These are phyloP conservation scores for Neoboletus subvelutipes DNA, from an alignment of 768 basidiomycete genomes.

Conservation along the genomic window DNA sequence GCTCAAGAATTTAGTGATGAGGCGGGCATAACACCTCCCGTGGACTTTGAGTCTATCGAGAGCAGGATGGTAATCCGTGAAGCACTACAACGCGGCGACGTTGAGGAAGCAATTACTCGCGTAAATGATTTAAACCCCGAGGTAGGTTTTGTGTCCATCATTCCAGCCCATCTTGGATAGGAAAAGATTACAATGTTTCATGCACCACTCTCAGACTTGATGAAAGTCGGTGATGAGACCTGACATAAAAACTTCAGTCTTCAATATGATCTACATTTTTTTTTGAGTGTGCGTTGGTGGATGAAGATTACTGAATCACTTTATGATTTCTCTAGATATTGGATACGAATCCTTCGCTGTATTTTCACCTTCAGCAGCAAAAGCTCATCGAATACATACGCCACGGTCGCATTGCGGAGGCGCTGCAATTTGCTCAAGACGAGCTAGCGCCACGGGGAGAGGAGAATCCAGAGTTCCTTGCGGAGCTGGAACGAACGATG, in stretches of 20 bases:
- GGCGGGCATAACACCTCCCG: conserved; percentile 69
- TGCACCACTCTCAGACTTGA: conserved; percentile 96
- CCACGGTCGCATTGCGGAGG: conserved; percentile 71
- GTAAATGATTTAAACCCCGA: conserved; percentile 97
- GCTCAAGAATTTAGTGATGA: conserved; percentile 95
- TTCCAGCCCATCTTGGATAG: conserved; percentile 3
- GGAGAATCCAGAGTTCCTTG: conserved; percentile 89
- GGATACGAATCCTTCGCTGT: conserved; percentile 90
- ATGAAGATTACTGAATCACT: conserved; percentile 14
- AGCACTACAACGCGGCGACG: conserved; percentile 90
- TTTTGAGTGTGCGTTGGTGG: background rate
- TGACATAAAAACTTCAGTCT: conserved; percentile 88
- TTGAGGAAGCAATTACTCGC: conserved; percentile 91
- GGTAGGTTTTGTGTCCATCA: conserved; percentile 53
- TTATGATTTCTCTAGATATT: conserved; percentile 67
- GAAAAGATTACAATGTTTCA: conserved; percentile 89
- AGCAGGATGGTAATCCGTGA: conserved; percentile 93
- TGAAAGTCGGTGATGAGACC: conserved; percentile 81
- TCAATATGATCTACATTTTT: conserved; percentile 75
- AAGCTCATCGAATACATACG: conserved; percentile 94
- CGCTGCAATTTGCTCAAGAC: conserved; percentile 87
- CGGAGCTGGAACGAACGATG: conserved; percentile 94
- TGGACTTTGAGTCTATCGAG: conserved; percentile 91
- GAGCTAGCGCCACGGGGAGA: conserved; percentile 95
- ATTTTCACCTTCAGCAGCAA: conserved; percentile 95